These are phyloP conservation scores for Balansia obtecta DNA, from an alignment of 2,329 filamentous ascomycete species.

Conservation along the genomic window DNA sequence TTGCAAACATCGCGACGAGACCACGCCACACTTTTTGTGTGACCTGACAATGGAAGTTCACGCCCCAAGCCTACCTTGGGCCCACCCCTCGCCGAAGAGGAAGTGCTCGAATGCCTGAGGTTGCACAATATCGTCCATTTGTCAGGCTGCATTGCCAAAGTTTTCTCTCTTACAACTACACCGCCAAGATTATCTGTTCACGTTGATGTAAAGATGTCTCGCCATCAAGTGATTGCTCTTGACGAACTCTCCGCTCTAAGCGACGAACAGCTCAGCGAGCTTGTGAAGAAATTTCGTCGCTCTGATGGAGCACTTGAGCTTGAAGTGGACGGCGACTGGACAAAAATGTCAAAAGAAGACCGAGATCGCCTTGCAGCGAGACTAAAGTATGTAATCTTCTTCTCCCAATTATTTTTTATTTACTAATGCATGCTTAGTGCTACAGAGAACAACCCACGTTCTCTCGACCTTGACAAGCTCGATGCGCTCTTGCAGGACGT, in stretches of 20 bases:
- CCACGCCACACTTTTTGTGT: no score
- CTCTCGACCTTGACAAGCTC: slow-evolving; percentile 10
- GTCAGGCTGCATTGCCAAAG: no score
- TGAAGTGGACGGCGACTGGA: slow-evolving; percentile 7
- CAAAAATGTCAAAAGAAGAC: slow-evolving; percentile 8
- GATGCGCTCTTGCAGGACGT: slow-evolving; percentile 8
- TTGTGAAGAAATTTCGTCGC: slow-evolving; percentile 7
- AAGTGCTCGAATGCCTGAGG: no score
- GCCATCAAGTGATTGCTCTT: no score
- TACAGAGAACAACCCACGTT: background rate
- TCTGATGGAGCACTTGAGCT: slow-evolving; percentile 7
- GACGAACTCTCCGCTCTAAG: background rate
- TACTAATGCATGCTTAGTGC: background rate
- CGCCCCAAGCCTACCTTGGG: no score
- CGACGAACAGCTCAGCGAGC: slow-evolving; percentile 9
- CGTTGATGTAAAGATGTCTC: no score
- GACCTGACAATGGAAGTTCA: no score
- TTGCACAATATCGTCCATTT: no score
- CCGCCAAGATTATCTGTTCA: no score
- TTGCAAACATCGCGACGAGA: no score
- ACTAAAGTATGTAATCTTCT: slow-evolving; percentile 6
- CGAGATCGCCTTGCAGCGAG: slow-evolving; percentile 6
- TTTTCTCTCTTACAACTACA: no score
- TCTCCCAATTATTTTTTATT: background rate
- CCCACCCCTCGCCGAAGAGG: no score